Evolutionary conservation across 2,329 filamentous ascomycete species (phyloP).

Genomic region (Epichloe bromicola): DNA sequence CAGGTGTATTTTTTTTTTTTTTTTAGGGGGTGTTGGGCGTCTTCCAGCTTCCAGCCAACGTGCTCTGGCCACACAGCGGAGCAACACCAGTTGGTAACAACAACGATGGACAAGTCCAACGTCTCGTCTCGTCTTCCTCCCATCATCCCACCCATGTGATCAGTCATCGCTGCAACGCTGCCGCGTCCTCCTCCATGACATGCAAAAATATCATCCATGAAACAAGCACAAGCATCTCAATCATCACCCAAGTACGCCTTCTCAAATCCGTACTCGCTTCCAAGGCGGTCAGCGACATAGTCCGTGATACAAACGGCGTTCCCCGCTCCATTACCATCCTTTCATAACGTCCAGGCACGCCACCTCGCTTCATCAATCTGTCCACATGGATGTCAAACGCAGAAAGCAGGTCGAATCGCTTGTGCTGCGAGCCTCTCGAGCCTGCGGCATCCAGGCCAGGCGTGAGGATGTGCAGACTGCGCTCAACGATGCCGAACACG

Average conservation of each 20-base stretch:
- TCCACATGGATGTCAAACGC: conserved; percentile 16
- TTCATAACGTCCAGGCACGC: conserved; percentile 5
- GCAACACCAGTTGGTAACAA: too few species aligned
- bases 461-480: conserved; percentile 26
- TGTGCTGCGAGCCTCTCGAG: conserved; percentile 19
- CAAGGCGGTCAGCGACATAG: conserved; percentile 1
- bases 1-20: neutral
- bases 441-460: conserved; percentile 18
- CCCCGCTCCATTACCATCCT: neutral
- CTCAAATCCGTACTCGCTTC: neutral
- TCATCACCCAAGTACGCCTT: neutral
- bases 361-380: conserved; percentile 21
- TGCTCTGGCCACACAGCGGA: too few species aligned
- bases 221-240: neutral
- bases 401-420: conserved; percentile 20
- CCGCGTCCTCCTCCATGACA: neutral
- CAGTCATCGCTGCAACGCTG: neutral
- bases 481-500: conserved; percentile 22
- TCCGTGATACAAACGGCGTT: conserved; percentile 1
- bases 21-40: too few species aligned
- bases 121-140: too few species aligned
- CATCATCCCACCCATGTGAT: neutral
- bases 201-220: neutral
- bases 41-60: too few species aligned
- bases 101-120: too few species aligned